Conservation (phyloP, 495 filamentous ascomycete genomes). For the Podospora tetraspora region DNA sequence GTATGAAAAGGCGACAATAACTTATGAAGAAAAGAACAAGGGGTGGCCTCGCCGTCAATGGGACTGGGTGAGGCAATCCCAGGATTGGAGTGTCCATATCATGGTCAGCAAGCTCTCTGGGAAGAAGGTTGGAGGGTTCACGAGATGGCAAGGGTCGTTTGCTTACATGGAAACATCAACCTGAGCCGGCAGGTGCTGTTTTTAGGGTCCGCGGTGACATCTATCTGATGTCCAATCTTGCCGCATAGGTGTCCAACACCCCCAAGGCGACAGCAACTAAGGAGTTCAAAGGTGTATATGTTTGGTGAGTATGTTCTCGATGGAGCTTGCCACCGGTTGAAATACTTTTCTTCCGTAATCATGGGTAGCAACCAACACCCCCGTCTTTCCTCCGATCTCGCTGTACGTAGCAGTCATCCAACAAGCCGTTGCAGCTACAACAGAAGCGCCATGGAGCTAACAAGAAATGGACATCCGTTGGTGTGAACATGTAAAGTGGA, state of each 20-base stretch:
- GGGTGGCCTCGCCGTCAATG: no score
- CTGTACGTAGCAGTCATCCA: not conserved
- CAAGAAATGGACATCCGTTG: not conserved
- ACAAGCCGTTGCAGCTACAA: not conserved
- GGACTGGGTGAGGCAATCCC: not conserved
- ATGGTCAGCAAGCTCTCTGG: not conserved
- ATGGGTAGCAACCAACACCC: not conserved
- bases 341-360: not conserved
- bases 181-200: not conserved
- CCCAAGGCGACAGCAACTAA: not conserved
- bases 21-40: no score
- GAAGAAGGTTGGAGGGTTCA: no score
- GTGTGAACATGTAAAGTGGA: not conserved
- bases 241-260: no score
- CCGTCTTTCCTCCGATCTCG: not conserved
- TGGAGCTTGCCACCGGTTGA: not conserved
- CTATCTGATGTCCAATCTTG: not conserved
- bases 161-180: not conserved
- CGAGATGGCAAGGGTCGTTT: not conserved
- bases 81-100: not conserved
- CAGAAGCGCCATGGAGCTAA: not conserved
- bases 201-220: not conserved
- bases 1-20: no score
- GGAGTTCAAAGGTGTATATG: not conserved
- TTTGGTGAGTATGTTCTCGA: not conserved